A percentile compares a stretch with the other conserved stretches of the same genome.
Evolutionary conservation across 148 eudicot species (phyloP).

Genomic region (Simmondsia chinensis): DNA sequence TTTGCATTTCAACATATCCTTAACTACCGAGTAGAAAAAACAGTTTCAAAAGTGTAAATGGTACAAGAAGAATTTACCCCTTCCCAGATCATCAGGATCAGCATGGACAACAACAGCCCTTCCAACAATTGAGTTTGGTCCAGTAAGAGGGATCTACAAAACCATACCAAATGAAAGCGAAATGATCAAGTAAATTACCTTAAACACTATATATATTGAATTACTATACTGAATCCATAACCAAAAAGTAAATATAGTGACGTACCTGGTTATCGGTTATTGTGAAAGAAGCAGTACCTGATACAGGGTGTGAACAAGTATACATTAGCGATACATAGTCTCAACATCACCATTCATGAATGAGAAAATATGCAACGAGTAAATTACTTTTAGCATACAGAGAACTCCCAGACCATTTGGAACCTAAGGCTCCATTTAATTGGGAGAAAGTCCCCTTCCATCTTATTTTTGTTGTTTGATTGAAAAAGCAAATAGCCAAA

Average conservation of each 20-base stretch:
- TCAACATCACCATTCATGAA: too few relatives aligned
- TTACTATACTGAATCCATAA: background rate
- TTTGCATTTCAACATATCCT: too few relatives aligned
- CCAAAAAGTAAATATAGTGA: background rate
- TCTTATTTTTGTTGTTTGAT: too few relatives aligned
- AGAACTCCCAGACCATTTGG: too few relatives aligned
- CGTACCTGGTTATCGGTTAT: slow-evolving; percentile 70
- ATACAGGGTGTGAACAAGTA: background rate
- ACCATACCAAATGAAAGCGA: slow-evolving; percentile 1
- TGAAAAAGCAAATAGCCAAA: too few relatives aligned
- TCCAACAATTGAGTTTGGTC: slow-evolving; percentile 78
- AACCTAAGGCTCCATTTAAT: too few relatives aligned
- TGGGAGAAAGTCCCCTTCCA: too few relatives aligned
- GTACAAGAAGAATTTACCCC: slow-evolving; percentile 35
- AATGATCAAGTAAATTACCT: background rate
- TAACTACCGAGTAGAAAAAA: too few relatives aligned
- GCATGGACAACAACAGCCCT: slow-evolving; percentile 98
- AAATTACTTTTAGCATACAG: too few relatives aligned
- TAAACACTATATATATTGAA: too few relatives aligned
- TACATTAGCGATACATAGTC: background rate
- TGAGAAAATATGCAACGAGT: too few relatives aligned
- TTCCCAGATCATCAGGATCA: slow-evolving; percentile 97
- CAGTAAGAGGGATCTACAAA: slow-evolving; percentile 75
- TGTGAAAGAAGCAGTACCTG: slow-evolving; percentile 78
- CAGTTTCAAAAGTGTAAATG: background rate